Evolutionary conservation across 148 eudicot species (phyloP).

Genomic region (Rhododendron henanense): DNA sequence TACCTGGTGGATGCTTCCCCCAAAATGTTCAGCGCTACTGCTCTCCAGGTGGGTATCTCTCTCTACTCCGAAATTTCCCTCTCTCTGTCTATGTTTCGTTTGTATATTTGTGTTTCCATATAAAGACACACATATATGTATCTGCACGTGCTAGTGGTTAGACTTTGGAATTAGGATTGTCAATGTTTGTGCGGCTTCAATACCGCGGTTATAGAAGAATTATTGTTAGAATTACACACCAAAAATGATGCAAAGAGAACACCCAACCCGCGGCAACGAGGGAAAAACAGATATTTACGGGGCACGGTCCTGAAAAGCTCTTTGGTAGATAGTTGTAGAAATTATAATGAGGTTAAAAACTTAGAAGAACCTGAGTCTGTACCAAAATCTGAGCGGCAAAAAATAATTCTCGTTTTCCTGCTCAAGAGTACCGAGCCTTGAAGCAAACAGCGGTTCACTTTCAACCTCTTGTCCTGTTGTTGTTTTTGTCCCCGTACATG

Average conservation of each 20-base stretch:
- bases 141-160: neutral
- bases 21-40: constrained; percentile 67
- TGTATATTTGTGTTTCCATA: neutral
- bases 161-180: neutral
- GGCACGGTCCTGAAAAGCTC: neutral
- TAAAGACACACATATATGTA: neutral
- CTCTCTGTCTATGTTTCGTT: neutral
- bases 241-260: neutral
- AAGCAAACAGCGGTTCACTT: neutral
- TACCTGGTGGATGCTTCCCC: constrained; percentile 94
- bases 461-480: neutral
- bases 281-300: neutral
- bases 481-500: neutral
- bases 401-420: neutral
- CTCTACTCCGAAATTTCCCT: neutral
- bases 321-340: neutral
- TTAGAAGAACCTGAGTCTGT: neutral
- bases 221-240: neutral
- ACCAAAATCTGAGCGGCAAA: neutral
- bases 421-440: neutral
- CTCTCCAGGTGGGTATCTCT: constrained; percentile 33
- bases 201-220: neutral
- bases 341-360: neutral
- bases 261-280: neutral
- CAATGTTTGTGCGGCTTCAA: neutral